Base-by-base conservation (phyloP, 306 rosid genomes). In the Prosopis cineraria region DNA sequence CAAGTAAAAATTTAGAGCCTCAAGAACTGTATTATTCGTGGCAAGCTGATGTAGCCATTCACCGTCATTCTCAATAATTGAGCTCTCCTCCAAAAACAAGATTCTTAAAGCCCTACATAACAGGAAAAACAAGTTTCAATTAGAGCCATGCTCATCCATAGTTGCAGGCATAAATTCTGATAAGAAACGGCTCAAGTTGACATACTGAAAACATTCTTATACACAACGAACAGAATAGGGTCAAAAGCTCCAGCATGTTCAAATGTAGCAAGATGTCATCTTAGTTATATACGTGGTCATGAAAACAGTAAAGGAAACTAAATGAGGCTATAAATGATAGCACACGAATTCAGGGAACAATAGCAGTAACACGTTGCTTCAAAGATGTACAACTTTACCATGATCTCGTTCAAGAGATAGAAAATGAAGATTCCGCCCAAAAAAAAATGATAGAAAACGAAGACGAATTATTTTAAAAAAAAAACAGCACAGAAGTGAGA, bases 21-120 rank as follows among this genome's bases (percentile, higher is more conserved):
- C 98, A 39, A 95, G 93, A 64, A 87, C 98, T 8, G 95, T 85
- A 78, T 95, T 95, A 89, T 91, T 90, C 19, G 33, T 29, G 44
- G 98, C 98, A 80, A 95, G 97, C 84, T 87, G 91, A 37, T 91
- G 97, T 17, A 95, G 83, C 98, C 98, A 95, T n/a, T 87, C 73
- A 0, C 95, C 92, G 74, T 89, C 92, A 1, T 70, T 79, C 84
- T 92, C 97, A 10, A 0, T 1, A 58, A 95, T 88, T 25, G 72
- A 0, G 85, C 97, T 95, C 88, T 95, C 98, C 87, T 95, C 98
- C 93, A 95, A 44, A 85, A 92, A 80, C 84, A 95, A 87, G 30
- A 86, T 85, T 77, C 45, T 92, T 77, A 95, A 91, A 73, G 31
- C 85, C 90, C 98, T 94, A 89, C 20, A 88, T 83, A 71, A 17